Base-by-base conservation (phyloP, 2,329 filamentous ascomycete genomes). In the Orbilia ellipsospora region DNA sequence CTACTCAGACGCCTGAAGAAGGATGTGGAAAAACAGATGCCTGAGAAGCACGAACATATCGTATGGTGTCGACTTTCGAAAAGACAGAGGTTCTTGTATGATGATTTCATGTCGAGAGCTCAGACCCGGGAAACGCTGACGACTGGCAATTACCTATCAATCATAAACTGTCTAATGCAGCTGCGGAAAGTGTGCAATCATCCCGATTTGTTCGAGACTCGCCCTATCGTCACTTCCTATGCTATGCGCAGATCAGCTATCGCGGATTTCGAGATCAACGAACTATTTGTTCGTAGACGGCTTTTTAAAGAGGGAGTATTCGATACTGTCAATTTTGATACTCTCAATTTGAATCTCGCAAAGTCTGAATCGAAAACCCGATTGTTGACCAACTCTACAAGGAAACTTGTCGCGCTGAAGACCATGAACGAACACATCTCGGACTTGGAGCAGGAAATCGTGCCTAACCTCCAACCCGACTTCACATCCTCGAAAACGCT, bases 11-110 rank as follows among this genome's bases (percentile, higher is more conserved):
- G 95, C 67, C 85, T 99, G 69, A 99, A 99, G 83, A 92, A 93
- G 52, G 95, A 99, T 80, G 95, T 99, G 4, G 96, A 99, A 84
- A 97, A 98, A 84, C 95, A 99, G 81, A 97, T 99, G 92, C 95
- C 96, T 0, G 94, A 89, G 76, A 99, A 99, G 82, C 97, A 97
- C 80, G 96, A 99, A 82, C 94, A 97, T 80, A 93, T 99, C 18
- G 92, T 98, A 78, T 94, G 96, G 80, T 99, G 95, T 82, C 91
- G 94, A 52, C 86, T 99, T 3, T 98, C 94, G 5, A 97, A 98
- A 82, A 90, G 95, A 23, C 95, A 99, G 81, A 89, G 95, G 51
- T 95, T 97, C 82, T 85, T 99, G 7, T 99, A 99, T 80, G 95
- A 99, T 83, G 94, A 94, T 0, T 99, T 98, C 82, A 89, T 99